These are phyloP conservation scores for Yamadazyma conglobata DNA, from an alignment of 1,139 yeast genomes.

Conservation along the genomic window DNA sequence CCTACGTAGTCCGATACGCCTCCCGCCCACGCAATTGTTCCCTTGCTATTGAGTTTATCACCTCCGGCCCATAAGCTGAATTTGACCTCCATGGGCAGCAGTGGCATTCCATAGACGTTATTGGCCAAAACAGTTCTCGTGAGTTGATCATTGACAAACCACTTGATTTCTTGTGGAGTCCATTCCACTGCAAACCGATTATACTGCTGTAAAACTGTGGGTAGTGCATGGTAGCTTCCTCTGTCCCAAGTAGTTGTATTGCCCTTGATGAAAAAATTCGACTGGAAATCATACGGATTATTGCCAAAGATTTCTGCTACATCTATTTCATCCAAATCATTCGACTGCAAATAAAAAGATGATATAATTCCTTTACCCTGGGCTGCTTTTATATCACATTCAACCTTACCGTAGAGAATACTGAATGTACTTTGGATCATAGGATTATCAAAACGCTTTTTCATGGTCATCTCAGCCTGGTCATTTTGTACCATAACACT, in stretches of 20 bases:
- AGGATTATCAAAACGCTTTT: conserved; percentile 38
- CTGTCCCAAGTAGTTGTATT: conserved; percentile 40
- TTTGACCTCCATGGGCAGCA: conserved; percentile 37
- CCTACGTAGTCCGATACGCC: conserved; percentile 32
- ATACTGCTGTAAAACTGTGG: conserved; percentile 22
- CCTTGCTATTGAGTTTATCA: conserved; percentile 29
- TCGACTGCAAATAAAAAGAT: conserved; percentile 44
- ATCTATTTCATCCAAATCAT: conserved; percentile 48
- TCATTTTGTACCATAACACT: conserved; percentile 10
- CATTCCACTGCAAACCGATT: conserved; percentile 36
- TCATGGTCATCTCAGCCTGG: conserved; percentile 14
- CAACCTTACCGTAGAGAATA: conserved; percentile 41
- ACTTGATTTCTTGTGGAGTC: conserved; percentile 30
- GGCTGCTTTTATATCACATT: conserved; percentile 37
- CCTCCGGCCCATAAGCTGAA: conserved; percentile 46
- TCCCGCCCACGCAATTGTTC: conserved; percentile 44
- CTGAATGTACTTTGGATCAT: conserved; percentile 33
- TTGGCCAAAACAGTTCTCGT: conserved; percentile 21
- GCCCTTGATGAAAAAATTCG: conserved; percentile 47
- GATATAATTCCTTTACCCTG: conserved; percentile 42
- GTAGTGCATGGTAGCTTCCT: conserved; percentile 30
- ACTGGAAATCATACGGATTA: conserved; percentile 29
- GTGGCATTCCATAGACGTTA: conserved; percentile 31
- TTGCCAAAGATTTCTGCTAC: conserved; percentile 44
- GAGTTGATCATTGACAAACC: conserved; percentile 29